A percentile compares a stretch with the other conserved stretches of the same genome.
These are phyloP conservation scores for Nemania serpens DNA, from an alignment of 2,329 filamentous ascomycete genomes.

Conservation along the genomic window DNA sequence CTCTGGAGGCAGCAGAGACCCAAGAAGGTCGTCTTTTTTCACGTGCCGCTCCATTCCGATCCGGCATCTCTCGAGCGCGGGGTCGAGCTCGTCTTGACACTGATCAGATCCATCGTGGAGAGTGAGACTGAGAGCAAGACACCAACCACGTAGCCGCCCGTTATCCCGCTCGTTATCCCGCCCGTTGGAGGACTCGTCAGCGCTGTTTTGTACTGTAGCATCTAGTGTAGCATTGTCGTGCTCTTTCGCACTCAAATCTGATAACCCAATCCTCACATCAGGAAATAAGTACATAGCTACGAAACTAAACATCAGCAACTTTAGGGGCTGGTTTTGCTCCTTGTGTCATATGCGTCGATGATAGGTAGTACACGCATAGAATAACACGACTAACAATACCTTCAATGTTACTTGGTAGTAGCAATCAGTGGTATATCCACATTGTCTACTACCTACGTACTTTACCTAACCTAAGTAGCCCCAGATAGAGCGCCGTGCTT, in stretches of 20 bases:
- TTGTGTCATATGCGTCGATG: no score
- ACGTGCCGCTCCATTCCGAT: conserved; percentile 68
- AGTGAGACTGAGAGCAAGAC: conserved; percentile 30
- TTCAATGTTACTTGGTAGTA: no score
- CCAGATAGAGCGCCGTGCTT: no score
- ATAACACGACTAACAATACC: no score
- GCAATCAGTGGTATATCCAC: no score
- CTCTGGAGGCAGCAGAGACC: conserved; percentile 53
- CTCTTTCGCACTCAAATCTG: background rate
- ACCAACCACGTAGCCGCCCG: background rate
- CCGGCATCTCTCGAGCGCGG: conserved; percentile 54
- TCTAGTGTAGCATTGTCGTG: background rate
- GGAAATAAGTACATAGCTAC: no score
- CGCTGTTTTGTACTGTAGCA: background rate
- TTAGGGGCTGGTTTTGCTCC: no score
- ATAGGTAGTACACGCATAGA: no score
- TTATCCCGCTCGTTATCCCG: background rate
- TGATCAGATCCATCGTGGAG: conserved; percentile 63
- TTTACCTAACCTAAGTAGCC: no score
- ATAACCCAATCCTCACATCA: background rate
- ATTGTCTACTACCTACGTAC: no score
- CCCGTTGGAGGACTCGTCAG: background rate
- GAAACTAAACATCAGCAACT: no score
- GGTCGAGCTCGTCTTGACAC: conserved; percentile 55
- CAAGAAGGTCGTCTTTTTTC: conserved; percentile 68